Conservation (phyloP, 2,329 filamentous ascomycete species). For the Arthrobotrys conoides region DNA sequence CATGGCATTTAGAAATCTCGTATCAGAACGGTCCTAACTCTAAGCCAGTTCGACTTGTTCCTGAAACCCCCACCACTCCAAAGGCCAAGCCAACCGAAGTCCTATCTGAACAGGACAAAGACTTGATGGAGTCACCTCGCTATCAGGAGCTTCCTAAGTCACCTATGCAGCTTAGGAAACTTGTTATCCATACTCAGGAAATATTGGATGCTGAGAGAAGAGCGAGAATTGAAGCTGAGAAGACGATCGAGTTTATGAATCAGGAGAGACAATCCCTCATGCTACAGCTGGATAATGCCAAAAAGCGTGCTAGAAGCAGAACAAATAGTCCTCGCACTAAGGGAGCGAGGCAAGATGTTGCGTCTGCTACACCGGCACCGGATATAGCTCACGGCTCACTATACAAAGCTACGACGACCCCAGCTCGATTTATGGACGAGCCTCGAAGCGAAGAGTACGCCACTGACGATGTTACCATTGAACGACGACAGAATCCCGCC, state of each 20-base stretch:
- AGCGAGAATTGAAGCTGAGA: constrained; percentile 21
- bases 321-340: constrained; percentile 15
- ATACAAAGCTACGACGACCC: not conserved
- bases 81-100: constrained; percentile 13
- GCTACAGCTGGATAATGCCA: constrained; percentile 22
- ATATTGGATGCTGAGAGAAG: constrained; percentile 28
- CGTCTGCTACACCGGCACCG: not conserved
- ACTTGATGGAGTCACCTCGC: constrained; percentile 23
- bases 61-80: constrained; percentile 5
- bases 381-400: not conserved
- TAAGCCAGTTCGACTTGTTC: not conserved
- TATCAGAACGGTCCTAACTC: constrained; percentile 4
- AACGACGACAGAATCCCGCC: constrained; percentile 18
- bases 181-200: constrained; percentile 25
- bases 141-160: constrained; percentile 37
- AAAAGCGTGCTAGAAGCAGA: constrained; percentile 16
- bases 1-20: constrained; percentile 7
- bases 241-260: constrained; percentile 10
- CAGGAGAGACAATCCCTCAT: constrained; percentile 24
- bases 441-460: not conserved
- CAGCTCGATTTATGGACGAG: not conserved
- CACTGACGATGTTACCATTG: not conserved
- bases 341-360: not conserved
- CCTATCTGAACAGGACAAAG: constrained; percentile 36
- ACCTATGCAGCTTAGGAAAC: constrained; percentile 27